Percentiles rank a stretch among this genome's conserved stretches.
phyloP scores from a whole-genome alignment of 1,284 basidiomycete genomes.

The Ceratobasidium papillatum region DNA sequence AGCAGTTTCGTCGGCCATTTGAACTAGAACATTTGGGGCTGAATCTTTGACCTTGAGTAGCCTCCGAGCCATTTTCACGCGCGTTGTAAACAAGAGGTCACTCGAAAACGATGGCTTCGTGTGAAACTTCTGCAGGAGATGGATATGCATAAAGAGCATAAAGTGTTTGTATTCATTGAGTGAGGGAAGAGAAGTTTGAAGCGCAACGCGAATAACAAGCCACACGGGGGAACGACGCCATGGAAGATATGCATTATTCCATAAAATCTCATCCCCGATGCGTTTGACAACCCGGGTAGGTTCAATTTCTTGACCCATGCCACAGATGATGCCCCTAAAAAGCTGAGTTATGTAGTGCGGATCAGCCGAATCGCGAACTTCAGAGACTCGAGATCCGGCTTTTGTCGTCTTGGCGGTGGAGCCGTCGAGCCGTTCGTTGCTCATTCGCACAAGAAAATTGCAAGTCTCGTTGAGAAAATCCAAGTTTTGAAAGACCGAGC shows the following conservation, averaged over 20 bases:
- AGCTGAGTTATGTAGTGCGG: conserved; percentile 58
- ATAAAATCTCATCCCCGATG: conserved; percentile 59
- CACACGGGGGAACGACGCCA: conserved; percentile 62
- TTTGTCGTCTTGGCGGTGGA: too few species aligned
- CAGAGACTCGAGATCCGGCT: too few species aligned
- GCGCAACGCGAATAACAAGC: conserved; percentile 58
- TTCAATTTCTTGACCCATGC: conserved; percentile 48
- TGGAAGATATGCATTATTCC: conserved; percentile 52
- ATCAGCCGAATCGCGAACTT: conserved; percentile 52
- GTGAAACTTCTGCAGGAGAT: conserved; percentile 47
- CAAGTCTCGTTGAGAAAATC: conserved; percentile 51
- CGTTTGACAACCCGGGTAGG: conserved; percentile 53
- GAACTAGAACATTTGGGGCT: conserved; percentile 45
- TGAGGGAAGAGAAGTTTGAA: conserved; percentile 56
- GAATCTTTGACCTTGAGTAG: conserved; percentile 53
- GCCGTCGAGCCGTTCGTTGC: conserved; percentile 45
- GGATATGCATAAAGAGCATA: conserved; percentile 55
- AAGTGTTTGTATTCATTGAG: conserved; percentile 57
- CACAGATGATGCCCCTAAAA: conserved; percentile 56
- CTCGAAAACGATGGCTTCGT: conserved; percentile 44
- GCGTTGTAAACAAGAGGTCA: conserved; percentile 52
- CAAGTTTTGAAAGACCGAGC: conserved; percentile 46
- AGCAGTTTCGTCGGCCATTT: conserved; percentile 44
- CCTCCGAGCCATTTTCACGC: conserved; percentile 54
- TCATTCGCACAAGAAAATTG: conserved; percentile 53